Conservation (phyloP, 108 stramenopile genomes). For the Cyclostephanos tholiformis region DNA sequence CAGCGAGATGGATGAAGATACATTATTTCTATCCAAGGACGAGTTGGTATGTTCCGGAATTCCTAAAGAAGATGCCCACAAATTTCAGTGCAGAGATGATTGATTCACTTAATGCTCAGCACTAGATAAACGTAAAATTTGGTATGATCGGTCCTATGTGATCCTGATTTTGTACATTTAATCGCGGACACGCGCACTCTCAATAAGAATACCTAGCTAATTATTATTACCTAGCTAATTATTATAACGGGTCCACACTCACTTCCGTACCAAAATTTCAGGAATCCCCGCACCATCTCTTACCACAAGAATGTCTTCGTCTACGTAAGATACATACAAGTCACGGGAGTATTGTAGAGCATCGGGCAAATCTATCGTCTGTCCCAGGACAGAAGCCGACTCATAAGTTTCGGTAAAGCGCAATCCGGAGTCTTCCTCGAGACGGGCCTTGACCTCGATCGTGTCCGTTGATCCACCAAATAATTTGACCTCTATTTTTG, state of each 20-base stretch:
- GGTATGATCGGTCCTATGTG: no score
- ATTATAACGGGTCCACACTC: background rate
- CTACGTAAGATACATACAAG: conserved; percentile 87
- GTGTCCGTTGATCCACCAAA: conserved; percentile 41
- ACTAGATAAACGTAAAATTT: no score
- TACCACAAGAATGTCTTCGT: conserved; percentile 88
- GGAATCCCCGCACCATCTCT: conserved; percentile 85
- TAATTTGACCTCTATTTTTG: conserved; percentile 58
- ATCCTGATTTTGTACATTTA: no score
- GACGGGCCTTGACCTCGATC: conserved; percentile 41
- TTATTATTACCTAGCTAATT: background rate
- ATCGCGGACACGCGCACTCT: no score
- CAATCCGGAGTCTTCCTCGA: conserved; percentile 58
- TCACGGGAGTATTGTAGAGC: conserved; percentile 74
- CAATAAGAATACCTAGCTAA: no score
- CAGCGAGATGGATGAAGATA: background rate
- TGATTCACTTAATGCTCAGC: no score
- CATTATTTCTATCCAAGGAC: background rate
- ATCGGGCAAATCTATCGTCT: conserved; percentile 68
- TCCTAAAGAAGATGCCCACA: background rate
- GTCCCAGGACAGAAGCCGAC: conserved; percentile 65
- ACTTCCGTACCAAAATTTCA: conserved; percentile 84
- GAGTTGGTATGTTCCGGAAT: background rate
- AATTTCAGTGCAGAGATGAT: background rate
- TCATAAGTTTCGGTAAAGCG: conserved; percentile 88